These are phyloP conservation scores for Pelargonium citronellum DNA, from an alignment of 441 rosid genomes.

Conservation along the genomic window DNA sequence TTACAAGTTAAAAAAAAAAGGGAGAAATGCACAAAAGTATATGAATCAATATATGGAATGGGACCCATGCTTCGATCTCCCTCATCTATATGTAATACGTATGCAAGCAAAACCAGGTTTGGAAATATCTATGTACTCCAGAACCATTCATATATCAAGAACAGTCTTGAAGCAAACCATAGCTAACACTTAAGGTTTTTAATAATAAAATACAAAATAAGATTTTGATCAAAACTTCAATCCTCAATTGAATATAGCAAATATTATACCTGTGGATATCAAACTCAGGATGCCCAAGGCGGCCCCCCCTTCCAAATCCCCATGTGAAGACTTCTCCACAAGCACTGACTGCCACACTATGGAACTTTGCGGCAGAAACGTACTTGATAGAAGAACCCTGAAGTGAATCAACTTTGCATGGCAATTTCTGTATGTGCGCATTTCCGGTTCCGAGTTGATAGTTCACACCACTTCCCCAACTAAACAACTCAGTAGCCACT, in stretches of 20 bases:
- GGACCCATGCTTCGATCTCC: not conserved
- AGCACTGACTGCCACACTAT: conserved; percentile 75
- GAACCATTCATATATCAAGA: too few relatives aligned
- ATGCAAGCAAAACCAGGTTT: too few relatives aligned
- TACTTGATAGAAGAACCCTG: conserved; percentile 65
- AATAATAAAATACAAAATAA: not conserved
- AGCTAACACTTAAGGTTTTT: too few relatives aligned
- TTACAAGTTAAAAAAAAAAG: too few relatives aligned
- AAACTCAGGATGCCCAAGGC: conserved; percentile 99
- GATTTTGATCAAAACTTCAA: not conserved
- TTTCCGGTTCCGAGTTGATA: conserved; percentile 98
- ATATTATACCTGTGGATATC: conserved; percentile 83
- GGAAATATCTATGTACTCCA: too few relatives aligned
- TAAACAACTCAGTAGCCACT: conserved; percentile 83
- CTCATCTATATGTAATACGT: not conserved
- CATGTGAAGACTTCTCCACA: conserved; percentile 85
- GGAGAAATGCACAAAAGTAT: not conserved
- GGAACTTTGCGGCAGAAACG: conserved; percentile 93
- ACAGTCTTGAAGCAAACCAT: too few relatives aligned
- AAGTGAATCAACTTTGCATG: conserved; percentile 89
- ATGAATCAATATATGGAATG: not conserved
- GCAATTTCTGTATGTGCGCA: conserved; percentile 82
- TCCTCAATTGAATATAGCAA: not conserved
- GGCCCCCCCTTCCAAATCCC: conserved; percentile 99
- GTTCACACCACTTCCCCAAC: conserved; percentile 99